These are phyloP conservation scores for Aristolochia contorta DNA, from an alignment of 164 flowering plant species.

Conservation along the genomic window DNA sequence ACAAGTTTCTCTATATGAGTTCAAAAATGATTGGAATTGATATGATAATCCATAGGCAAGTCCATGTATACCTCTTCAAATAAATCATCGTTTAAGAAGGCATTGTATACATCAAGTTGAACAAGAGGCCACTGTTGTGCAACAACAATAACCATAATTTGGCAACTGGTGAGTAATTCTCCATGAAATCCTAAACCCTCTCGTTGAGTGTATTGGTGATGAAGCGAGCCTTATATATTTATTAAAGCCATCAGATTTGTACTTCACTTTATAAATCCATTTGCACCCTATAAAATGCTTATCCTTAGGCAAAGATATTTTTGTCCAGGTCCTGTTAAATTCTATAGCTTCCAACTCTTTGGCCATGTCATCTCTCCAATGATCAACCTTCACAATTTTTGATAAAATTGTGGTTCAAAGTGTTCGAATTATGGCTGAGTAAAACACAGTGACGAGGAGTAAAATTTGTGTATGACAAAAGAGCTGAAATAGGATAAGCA, in stretches of 20 bases:
- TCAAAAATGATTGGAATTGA: background rate
- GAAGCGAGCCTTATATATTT: background rate
- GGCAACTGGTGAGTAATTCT: background rate
- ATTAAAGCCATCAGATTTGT: background rate
- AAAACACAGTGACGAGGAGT: no score
- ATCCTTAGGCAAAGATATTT: no score
- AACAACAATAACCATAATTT: background rate
- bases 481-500: no score
- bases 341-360: no score
- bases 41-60: background rate
- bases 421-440: no score
- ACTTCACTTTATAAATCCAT: conserved; percentile 2
- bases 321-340: no score
- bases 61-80: no score
- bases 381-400: no score
- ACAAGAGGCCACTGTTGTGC: background rate
- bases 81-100: background rate
- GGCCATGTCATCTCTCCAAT: no score
- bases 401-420: no score
- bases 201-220: background rate
- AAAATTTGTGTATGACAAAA: no score
- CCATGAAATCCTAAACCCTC: background rate
- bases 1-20: background rate
- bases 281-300: background rate
- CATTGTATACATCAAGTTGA: background rate